phyloP scores from a whole-genome alignment of 2,329 filamentous ascomycete genomes.

The Ophiostoma sp. region DNA sequence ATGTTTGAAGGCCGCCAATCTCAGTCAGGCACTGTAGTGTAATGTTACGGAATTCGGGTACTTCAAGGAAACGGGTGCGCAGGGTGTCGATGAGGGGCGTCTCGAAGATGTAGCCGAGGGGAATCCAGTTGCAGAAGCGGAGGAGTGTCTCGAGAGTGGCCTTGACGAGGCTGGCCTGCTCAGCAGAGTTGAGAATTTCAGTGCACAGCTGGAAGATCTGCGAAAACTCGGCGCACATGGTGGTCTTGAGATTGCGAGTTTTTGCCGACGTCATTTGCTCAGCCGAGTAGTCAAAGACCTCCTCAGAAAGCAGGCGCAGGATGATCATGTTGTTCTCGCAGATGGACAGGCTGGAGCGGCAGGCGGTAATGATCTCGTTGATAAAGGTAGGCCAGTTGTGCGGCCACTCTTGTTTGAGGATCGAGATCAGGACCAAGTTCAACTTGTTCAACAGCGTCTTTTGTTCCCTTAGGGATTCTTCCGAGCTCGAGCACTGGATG shows the following conservation, averaged over 20 bases:
- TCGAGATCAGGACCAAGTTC: conserved; percentile 93
- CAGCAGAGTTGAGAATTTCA: conserved; percentile 86
- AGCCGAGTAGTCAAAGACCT: conserved; percentile 97
- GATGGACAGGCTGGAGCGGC: conserved; percentile 89
- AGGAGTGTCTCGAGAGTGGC: conserved; percentile 94
- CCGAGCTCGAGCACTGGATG: conserved; percentile 83
- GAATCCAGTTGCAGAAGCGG: conserved; percentile 98
- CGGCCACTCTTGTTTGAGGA: conserved; percentile 98
- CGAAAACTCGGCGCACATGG: conserved; percentile 98
- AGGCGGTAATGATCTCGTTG: conserved; percentile 97
- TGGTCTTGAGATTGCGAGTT: conserved; percentile 92
- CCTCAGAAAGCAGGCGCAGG: conserved; percentile 87
- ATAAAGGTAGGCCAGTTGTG: conserved; percentile 99
- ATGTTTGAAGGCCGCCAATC: conserved; percentile 88
- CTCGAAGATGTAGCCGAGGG: conserved; percentile 97
- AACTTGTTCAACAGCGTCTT: conserved; percentile 95
- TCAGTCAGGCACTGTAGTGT: conserved; percentile 96
- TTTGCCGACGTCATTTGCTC: conserved; percentile 99
- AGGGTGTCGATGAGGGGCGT: conserved; percentile 93
- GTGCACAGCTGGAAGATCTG: conserved; percentile 97
- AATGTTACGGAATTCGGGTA: conserved; percentile 92
- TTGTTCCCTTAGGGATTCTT: conserved; percentile 79
- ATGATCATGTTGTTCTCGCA: conserved; percentile 99
- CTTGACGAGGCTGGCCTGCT: conserved; percentile 79
- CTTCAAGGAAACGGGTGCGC: conserved; percentile 84